A percentile compares a stretch with the other conserved stretches of the same genome.
These are phyloP conservation scores for Thymus quinquecostatus DNA, from an alignment of 257 asterid genomes.

Conservation along the genomic window DNA sequence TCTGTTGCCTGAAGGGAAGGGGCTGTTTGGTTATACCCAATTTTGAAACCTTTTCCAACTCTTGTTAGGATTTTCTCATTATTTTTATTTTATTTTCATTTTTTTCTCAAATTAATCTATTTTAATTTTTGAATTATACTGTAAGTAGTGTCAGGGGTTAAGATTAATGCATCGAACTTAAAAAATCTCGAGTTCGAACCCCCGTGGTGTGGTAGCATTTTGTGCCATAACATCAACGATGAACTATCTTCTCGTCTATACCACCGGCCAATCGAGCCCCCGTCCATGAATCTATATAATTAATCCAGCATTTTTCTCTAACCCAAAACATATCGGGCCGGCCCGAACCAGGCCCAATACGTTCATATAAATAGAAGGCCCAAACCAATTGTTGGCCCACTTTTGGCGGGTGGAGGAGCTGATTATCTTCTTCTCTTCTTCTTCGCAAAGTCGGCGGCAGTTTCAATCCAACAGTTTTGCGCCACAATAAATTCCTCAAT, in stretches of 20 bases:
- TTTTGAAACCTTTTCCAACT: not conserved
- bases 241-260: too few relatives aligned
- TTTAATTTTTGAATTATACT: too few relatives aligned
- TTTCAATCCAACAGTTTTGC: conserved; percentile 31
- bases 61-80: not conserved
- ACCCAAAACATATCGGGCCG: not conserved
- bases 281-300: too few relatives aligned
- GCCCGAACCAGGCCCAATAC: not conserved
- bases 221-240: too few relatives aligned
- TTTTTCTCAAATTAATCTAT: not conserved
- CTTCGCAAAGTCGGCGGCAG: conserved; percentile 21
- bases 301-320: too few relatives aligned
- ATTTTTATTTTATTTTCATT: not conserved
- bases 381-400: not conserved
- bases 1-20: conserved; percentile 20
- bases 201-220: too few relatives aligned
- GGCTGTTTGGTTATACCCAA: conserved; percentile 22
- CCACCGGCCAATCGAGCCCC: too few relatives aligned
- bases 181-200: too few relatives aligned
- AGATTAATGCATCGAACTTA: too few relatives aligned
- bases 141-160: too few relatives aligned
- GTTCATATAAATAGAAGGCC: not conserved
- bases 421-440: conserved; percentile 27
- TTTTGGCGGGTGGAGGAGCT: conserved; percentile 3
- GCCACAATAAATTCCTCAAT: conserved; percentile 31